A percentile compares a stretch with the other conserved stretches of the same genome.
These are phyloP conservation scores for Trichoderma arundinaceum DNA, from an alignment of 2,329 filamentous ascomycete species.

Conservation along the genomic window DNA sequence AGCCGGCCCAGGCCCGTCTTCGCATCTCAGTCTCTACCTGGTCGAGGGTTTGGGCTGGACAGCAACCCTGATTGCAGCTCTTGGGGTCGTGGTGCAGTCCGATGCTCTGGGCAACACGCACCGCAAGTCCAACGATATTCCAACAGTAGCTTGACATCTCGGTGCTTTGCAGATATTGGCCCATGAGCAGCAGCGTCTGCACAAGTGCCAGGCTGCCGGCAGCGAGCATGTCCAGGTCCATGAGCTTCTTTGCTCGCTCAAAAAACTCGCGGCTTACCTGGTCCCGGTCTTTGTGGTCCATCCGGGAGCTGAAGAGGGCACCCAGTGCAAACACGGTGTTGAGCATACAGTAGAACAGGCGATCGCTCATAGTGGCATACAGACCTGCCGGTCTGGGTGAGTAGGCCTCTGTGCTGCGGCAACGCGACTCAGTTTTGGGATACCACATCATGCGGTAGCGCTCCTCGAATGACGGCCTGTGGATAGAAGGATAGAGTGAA, in stretches of 20 bases:
- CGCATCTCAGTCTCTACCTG: not conserved
- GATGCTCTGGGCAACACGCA: not conserved
- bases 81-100: not conserved
- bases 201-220: not conserved
- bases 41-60: not conserved
- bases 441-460: constrained; percentile 11
- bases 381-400: not conserved
- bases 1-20: not conserved
- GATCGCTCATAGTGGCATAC: not conserved
- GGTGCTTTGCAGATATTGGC: constrained; percentile 9
- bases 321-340: constrained; percentile 13
- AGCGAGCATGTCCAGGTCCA: constrained; percentile 4
- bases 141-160: constrained; percentile 9
- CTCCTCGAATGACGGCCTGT: constrained; percentile 5
- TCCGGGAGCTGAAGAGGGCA: constrained; percentile 1
- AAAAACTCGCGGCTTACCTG: not conserved
- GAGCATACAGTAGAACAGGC: constrained; percentile 13
- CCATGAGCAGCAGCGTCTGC: constrained; percentile 1
- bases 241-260: constrained; percentile 9
- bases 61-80: not conserved
- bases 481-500: constrained; percentile 1
- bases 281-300: not conserved
- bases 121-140: constrained; percentile 13
- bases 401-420: not conserved
- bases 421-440: not conserved